These are phyloP conservation scores for Xylaria multiplex DNA, from an alignment of 2,329 filamentous ascomycete genomes.

Conservation along the genomic window DNA sequence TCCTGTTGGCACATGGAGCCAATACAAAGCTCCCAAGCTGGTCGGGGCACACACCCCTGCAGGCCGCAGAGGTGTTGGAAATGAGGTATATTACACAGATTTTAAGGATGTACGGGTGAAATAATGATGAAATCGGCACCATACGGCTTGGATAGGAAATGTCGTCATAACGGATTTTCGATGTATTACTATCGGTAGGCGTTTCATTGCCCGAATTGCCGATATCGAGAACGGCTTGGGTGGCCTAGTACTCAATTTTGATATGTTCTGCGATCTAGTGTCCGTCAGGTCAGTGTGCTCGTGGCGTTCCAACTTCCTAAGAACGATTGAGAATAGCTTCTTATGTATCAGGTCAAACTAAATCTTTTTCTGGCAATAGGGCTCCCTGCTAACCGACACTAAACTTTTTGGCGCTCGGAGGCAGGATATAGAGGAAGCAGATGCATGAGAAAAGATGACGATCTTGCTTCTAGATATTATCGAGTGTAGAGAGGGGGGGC, in stretches of 20 bases:
- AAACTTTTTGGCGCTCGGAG: neutral
- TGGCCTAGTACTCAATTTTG: conserved; percentile 16
- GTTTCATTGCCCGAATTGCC: conserved; percentile 25
- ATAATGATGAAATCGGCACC: conserved; percentile 21
- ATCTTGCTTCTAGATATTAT: neutral
- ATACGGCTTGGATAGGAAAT: conserved; percentile 12
- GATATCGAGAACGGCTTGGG: conserved; percentile 17
- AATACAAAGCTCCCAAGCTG: conserved; percentile 41
- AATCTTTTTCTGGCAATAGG: neutral
- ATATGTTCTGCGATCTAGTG: conserved; percentile 18
- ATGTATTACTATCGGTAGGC: conserved; percentile 35
- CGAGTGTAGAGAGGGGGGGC: neutral
- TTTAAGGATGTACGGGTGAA: conserved; percentile 36
- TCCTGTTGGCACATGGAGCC: conserved; percentile 39
- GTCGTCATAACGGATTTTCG: conserved; percentile 23
- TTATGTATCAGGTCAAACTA: conserved; percentile 6
- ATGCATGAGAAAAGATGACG: neutral
- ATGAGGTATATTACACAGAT: conserved; percentile 38
- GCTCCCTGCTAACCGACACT: neutral
- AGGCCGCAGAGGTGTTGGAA: conserved; percentile 38
- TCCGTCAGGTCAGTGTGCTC: conserved; percentile 9
- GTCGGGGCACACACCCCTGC: conserved; percentile 41
- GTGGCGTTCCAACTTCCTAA: neutral
- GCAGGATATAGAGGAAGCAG: neutral
- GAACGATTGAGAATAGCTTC: neutral